phyloP scores from a whole-genome alignment of 495 filamentous ascomycete species.

The Penicillium arizonense region DNA sequence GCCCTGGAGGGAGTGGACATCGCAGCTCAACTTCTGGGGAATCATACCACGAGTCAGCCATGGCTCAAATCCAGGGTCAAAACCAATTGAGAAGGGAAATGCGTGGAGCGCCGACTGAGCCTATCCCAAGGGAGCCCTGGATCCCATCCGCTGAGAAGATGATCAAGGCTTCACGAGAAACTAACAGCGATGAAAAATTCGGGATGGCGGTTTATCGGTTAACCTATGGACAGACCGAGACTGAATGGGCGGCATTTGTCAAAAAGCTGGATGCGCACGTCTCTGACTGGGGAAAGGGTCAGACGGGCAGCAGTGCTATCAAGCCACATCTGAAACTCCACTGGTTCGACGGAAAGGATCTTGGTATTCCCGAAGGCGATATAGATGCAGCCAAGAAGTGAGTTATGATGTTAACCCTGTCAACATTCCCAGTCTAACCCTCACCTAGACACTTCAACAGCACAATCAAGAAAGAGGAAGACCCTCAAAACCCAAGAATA shows the following conservation, averaged over 20 bases:
- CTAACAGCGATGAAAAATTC: neutral
- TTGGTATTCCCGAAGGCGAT: slow-evolving; percentile 26
- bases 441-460: slow-evolving; percentile 16
- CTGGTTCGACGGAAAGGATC: slow-evolving; percentile 33
- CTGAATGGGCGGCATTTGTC: slow-evolving; percentile 24
- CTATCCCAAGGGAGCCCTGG: slow-evolving; percentile 18
- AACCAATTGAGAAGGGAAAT: slow-evolving; percentile 12
- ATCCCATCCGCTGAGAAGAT: slow-evolving; percentile 3
- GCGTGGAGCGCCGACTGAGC: slow-evolving; percentile 16
- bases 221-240: slow-evolving; percentile 23
- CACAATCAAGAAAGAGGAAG: neutral
- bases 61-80: slow-evolving; percentile 17
- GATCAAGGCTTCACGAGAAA: neutral
- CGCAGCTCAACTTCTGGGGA: neutral
- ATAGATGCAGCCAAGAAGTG: slow-evolving; percentile 29
- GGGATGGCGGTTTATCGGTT: slow-evolving; percentile 35
- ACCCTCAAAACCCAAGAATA: neutral
- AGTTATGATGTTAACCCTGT: neutral
- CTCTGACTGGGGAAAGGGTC: slow-evolving; percentile 26
- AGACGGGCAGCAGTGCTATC: slow-evolving; percentile 19
- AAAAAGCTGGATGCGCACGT: slow-evolving; percentile 25
- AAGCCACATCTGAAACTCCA: slow-evolving; percentile 26
- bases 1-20: neutral
- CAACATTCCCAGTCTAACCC: neutral
- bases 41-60: slow-evolving; percentile 1